phyloP scores from a whole-genome alignment of 108 stramenopile genomes.

The Skeletonema costatum region DNA sequence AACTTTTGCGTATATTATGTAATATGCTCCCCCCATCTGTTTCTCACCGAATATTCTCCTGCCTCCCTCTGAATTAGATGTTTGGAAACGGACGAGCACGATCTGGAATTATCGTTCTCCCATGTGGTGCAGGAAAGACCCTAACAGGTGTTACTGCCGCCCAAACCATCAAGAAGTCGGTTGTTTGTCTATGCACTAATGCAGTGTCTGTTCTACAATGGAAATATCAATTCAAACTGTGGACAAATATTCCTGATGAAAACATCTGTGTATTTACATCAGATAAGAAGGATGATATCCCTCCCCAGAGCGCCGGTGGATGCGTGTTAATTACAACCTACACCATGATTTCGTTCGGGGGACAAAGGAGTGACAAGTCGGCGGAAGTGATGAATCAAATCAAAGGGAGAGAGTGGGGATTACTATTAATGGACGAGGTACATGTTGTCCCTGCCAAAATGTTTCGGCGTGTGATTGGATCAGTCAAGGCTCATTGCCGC shows the following conservation, averaged over 20 bases:
- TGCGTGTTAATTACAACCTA: constrained; percentile 97
- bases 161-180: constrained; percentile 94
- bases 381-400: constrained; percentile 92
- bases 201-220: constrained; percentile 97
- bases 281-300: constrained; percentile 91
- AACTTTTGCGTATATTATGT: neutral
- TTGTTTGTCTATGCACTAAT: constrained; percentile 95
- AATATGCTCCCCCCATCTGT: neutral
- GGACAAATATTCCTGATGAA: constrained; percentile 91
- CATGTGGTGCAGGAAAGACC: constrained; percentile 98
- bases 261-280: constrained; percentile 92
- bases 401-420: constrained; percentile 95
- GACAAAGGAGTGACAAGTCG: constrained; percentile 85
- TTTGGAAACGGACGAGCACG: constrained; percentile 99
- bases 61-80: constrained; percentile 56
- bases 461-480: constrained; percentile 92
- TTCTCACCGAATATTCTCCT: neutral
- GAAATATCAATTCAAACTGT: constrained; percentile 94
- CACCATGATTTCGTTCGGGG: constrained; percentile 94
- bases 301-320: constrained; percentile 64
- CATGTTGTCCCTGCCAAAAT: constrained; percentile 96
- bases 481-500: constrained; percentile 96
- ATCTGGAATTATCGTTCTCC: constrained; percentile 98
- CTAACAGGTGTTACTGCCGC: constrained; percentile 98
- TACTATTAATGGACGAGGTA: constrained; percentile 98